A percentile compares a stretch with the other conserved stretches of the same genome.
phyloP scores from a whole-genome alignment of 345 rosid species.

The Eucalyptus fibrosa region DNA sequence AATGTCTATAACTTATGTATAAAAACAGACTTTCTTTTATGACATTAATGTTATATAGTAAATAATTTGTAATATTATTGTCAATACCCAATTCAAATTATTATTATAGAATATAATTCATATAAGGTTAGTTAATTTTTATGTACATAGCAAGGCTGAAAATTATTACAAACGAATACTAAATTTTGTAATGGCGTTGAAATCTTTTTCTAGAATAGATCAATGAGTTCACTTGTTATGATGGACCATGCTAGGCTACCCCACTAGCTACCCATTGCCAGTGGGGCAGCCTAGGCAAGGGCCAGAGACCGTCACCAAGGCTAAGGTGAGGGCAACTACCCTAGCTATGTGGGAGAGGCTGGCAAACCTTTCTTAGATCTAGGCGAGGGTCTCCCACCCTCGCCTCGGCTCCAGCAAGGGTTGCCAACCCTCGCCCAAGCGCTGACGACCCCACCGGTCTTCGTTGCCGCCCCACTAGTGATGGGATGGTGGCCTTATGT shows the following conservation, averaged over 20 bases:
- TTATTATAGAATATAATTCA: no score
- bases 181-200: background rate
- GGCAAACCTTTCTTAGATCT: no score
- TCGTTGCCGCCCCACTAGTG: no score
- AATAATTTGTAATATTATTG: background rate
- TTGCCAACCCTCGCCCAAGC: rapidly evolving
- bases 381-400: no score
- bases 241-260: background rate
- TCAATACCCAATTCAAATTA: background rate
- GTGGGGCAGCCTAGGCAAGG: rapidly evolving
- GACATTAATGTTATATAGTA: background rate
- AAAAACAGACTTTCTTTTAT: background rate
- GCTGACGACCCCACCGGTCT: rapidly evolving
- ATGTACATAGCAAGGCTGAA: background rate
- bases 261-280: rapidly evolving
- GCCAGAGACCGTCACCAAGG: no score
- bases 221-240: background rate
- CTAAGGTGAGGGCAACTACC: no score
- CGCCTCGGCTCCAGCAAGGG: no score
- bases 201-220: background rate
- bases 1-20: background rate
- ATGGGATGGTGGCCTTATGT: no score
- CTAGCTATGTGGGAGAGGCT: no score
- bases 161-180: background rate
- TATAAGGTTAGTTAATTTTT: background rate